phyloP scores from a whole-genome alignment of 805 yeast species.

The Starmerella potacharoeniae region DNA sequence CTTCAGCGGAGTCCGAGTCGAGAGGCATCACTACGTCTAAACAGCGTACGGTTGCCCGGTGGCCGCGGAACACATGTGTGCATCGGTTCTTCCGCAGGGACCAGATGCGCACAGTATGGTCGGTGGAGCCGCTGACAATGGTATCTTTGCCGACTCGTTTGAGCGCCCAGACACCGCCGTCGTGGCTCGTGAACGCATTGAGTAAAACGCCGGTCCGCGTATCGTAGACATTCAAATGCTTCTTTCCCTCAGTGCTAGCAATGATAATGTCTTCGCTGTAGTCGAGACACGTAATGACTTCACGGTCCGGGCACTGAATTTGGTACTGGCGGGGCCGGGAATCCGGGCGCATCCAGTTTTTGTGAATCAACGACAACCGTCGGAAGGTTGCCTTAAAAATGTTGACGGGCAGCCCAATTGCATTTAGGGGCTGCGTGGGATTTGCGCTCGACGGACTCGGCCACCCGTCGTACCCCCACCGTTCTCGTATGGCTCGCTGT shows the following conservation, averaged over 20 bases:
- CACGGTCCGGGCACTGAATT: conserved; percentile 26
- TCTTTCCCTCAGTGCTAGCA: conserved; percentile 81
- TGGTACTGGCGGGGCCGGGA: conserved; percentile 68
- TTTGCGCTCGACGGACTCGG: conserved; percentile 9
- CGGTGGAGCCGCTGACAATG: conserved; percentile 88
- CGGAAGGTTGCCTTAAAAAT: conserved; percentile 48
- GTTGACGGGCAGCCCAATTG: conserved; percentile 26
- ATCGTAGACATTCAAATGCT: conserved; percentile 64
- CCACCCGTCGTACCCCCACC: conserved; percentile 30
- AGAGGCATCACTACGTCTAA: conserved; percentile 68
- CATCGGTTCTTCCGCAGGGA: conserved; percentile 73
- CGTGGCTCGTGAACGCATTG: conserved; percentile 68
- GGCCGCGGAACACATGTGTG: conserved; percentile 85
- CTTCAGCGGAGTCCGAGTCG: conserved; percentile 41
- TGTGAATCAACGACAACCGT: conserved; percentile 43
- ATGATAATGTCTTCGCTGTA: conserved; percentile 83
- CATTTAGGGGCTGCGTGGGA: conserved; percentile 11
- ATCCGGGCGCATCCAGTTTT: conserved; percentile 71
- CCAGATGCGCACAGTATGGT: conserved; percentile 90
- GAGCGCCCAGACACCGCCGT: conserved; percentile 98
- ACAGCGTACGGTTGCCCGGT: conserved; percentile 86
- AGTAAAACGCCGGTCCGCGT: conserved; percentile 58
- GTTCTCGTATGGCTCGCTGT: conserved; percentile 28
- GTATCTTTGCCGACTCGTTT: conserved; percentile 64
- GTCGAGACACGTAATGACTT: conserved; percentile 90